Conservation (phyloP, 1,284 basidiomycete species). For the Laetiporus sulphureus region DNA sequence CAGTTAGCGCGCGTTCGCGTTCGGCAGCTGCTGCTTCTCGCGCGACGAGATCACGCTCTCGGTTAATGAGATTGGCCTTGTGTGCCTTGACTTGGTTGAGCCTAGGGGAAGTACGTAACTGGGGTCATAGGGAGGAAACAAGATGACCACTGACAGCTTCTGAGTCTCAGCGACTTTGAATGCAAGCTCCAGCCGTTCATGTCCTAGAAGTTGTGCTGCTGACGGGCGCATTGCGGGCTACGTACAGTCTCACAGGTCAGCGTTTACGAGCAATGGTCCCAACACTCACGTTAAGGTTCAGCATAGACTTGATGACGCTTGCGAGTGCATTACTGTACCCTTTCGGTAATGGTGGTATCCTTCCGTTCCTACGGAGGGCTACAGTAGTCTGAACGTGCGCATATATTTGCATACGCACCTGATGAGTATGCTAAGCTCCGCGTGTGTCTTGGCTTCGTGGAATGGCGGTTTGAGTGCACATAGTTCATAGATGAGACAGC, state of each 20-base stretch:
- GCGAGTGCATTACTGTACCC: slow-evolving; percentile 72
- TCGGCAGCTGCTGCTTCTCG: slow-evolving; percentile 51
- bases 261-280: neutral
- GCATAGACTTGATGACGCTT: slow-evolving; percentile 79
- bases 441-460: slow-evolving; percentile 84
- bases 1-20: slow-evolving; percentile 42
- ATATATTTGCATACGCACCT: slow-evolving; percentile 35
- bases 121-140: neutral
- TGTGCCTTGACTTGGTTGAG: slow-evolving; percentile 56
- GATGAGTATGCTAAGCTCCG: slow-evolving; percentile 78
- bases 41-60: slow-evolving; percentile 61
- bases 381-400: neutral
- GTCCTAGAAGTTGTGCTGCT: slow-evolving; percentile 69
- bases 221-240: slow-evolving; percentile 83
- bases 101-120: slow-evolving; percentile 28
- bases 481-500: slow-evolving; percentile 93
- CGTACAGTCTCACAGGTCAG: slow-evolving; percentile 1
- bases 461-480: slow-evolving; percentile 90
- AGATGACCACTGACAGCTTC: slow-evolving; percentile 53
- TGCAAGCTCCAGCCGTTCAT: slow-evolving; percentile 70
- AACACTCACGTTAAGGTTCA: slow-evolving; percentile 70
- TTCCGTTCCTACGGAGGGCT: slow-evolving; percentile 55
- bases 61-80: slow-evolving; percentile 40
- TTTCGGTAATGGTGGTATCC: slow-evolving; percentile 80
- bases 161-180: slow-evolving; percentile 71